phyloP scores from a whole-genome alignment of 2,329 filamentous ascomycete species.

The Claviceps sp. region DNA sequence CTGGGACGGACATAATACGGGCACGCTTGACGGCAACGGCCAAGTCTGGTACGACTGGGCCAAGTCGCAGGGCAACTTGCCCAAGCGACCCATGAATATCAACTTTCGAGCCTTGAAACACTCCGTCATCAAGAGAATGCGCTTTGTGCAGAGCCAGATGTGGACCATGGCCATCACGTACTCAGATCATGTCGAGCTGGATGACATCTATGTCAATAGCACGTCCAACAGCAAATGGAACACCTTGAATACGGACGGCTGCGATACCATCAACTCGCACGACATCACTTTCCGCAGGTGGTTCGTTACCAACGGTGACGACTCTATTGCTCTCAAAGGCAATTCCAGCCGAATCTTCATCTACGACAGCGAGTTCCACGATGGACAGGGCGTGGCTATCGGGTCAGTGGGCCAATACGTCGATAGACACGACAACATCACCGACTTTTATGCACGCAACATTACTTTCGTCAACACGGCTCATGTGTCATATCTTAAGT shows the following conservation, averaged over 20 bases:
- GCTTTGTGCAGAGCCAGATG: constrained; percentile 46
- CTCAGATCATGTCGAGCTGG: constrained; percentile 30
- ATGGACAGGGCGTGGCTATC: constrained; percentile 40
- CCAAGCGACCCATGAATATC: constrained; percentile 38
- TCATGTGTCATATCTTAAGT: constrained; percentile 42
- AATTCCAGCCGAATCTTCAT: constrained; percentile 43
- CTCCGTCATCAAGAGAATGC: constrained; percentile 32
- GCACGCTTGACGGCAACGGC: constrained; percentile 46
- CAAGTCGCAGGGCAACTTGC: constrained; percentile 28
- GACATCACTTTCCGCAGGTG: constrained; percentile 37
- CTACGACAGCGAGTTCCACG: constrained; percentile 33
- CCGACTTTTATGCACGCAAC: constrained; percentile 34
- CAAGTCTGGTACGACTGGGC: constrained; percentile 45
- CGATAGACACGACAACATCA: constrained; percentile 32
- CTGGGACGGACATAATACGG: constrained; percentile 34
- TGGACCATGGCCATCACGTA: constrained; percentile 43
- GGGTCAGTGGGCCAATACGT: constrained; percentile 44
- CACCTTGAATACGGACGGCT: constrained; percentile 28
- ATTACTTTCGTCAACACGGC: constrained; percentile 31
- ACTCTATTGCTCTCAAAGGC: constrained; percentile 39
- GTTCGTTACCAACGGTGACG: constrained; percentile 38
- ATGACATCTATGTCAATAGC: constrained; percentile 41
- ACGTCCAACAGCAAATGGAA: constrained; percentile 20
- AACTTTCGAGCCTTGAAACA: constrained; percentile 29
- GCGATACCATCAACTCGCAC: constrained; percentile 38